phyloP scores from a whole-genome alignment of 1,284 basidiomycete species.

The Phlebopus sp. region DNA sequence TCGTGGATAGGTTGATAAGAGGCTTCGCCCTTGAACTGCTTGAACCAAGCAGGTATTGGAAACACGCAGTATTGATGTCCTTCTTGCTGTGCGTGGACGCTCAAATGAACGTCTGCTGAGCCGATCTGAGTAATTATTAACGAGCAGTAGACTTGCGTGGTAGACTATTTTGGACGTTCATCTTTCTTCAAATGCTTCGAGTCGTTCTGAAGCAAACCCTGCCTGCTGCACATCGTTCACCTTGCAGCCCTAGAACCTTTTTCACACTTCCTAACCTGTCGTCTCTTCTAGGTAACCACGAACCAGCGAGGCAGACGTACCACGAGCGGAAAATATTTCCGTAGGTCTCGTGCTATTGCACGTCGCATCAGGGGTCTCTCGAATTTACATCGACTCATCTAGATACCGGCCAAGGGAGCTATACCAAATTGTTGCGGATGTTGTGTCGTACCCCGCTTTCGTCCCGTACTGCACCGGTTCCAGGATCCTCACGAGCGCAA shows the following conservation, averaged over 20 bases:
- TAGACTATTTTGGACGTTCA: not conserved
- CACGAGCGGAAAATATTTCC: slow-evolving; percentile 74
- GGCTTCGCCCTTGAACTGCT: not conserved
- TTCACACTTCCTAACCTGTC: slow-evolving; percentile 41
- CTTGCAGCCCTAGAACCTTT: slow-evolving; percentile 24
- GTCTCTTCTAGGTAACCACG: slow-evolving; percentile 31
- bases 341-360: slow-evolving; percentile 46
- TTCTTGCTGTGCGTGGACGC: no score
- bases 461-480: slow-evolving; percentile 88
- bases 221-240: slow-evolving; percentile 1
- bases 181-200: slow-evolving; percentile 16
- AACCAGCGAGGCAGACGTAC: slow-evolving; percentile 40
- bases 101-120: no score
- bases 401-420: slow-evolving; percentile 77
- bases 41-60: not conserved
- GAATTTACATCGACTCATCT: slow-evolving; percentile 26
- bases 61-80: no score
- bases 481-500: slow-evolving; percentile 51
- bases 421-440: slow-evolving; percentile 85
- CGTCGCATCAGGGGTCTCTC: not conserved
- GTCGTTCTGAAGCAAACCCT: slow-evolving; percentile 14
- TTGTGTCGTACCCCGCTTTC: slow-evolving; percentile 82
- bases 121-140: no score
- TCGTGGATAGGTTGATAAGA: not conserved
- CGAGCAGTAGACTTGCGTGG: not conserved